phyloP scores from a whole-genome alignment of 1,284 basidiomycete species.

The Thelephora terrestris region DNA sequence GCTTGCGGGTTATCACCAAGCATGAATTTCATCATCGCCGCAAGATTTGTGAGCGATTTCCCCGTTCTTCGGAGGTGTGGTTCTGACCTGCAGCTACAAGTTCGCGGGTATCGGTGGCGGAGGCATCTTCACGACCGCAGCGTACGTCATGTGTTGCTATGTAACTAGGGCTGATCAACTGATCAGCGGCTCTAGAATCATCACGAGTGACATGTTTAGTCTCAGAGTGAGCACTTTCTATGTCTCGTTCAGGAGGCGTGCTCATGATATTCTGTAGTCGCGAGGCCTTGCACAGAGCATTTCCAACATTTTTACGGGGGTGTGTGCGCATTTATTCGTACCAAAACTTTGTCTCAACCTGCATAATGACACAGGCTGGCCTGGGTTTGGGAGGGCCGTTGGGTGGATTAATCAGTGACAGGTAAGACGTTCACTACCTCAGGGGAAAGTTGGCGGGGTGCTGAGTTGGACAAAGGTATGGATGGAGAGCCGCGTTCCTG shows the following conservation, averaged over 20 bases:
- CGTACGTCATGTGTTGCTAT: conserved; percentile 27
- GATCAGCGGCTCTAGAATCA: conserved; percentile 37
- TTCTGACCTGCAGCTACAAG: conserved; percentile 2
- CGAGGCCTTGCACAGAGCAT: conserved; percentile 69
- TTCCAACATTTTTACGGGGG: conserved; percentile 60
- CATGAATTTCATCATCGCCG: conserved; percentile 69
- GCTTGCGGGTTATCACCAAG: conserved; percentile 63
- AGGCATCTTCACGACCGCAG: conserved; percentile 39
- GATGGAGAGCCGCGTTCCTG: conserved; percentile 75
- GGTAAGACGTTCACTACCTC: conserved; percentile 27
- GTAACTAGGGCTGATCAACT: neutral
- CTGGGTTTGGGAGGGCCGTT: conserved; percentile 71
- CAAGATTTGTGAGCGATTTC: conserved; percentile 52
- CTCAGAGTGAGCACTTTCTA: conserved; percentile 42
- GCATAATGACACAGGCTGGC: conserved; percentile 37
- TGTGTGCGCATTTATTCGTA: conserved; percentile 26
- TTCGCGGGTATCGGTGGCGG: conserved; percentile 12
- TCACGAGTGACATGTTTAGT: conserved; percentile 72
- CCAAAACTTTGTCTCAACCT: neutral
- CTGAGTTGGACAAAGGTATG: conserved; percentile 33
- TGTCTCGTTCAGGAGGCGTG: conserved; percentile 2
- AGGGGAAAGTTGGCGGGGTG: neutral
- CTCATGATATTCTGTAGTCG: conserved; percentile 29
- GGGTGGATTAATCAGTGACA: conserved; percentile 66
- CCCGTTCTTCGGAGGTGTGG: conserved; percentile 30